Percentiles rank a stretch among this genome's conserved stretches.
Evolutionary conservation across 768 basidiomycete species (phyloP).

Genomic region (Tulasnella sp.): DNA sequence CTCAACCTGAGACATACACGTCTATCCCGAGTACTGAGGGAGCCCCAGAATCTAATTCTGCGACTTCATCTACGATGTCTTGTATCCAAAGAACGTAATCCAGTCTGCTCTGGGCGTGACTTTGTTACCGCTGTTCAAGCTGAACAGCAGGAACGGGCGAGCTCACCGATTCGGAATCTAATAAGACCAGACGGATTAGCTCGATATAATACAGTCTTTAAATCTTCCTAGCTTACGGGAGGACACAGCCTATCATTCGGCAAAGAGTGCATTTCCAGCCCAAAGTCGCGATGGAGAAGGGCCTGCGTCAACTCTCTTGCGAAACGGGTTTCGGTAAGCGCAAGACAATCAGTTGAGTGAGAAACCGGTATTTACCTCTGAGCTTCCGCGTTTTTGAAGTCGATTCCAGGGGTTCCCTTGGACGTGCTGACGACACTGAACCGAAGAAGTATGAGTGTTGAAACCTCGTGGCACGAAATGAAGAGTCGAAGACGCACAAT

Average conservation of each 20-base stretch:
- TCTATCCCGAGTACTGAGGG: conserved; percentile 46
- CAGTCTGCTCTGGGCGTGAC: conserved; percentile 35
- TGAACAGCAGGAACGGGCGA: background rate
- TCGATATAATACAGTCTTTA: background rate
- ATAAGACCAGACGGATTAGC: too few relatives aligned
- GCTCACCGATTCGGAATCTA: conserved; percentile 69
- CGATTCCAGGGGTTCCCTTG: conserved; percentile 36
- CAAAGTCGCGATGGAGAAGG: conserved; percentile 64
- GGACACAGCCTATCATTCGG: conserved; percentile 74
- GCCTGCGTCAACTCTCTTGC: conserved; percentile 76
- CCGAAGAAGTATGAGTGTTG: background rate
- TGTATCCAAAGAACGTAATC: conserved; percentile 85
- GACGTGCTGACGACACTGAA: conserved; percentile 21
- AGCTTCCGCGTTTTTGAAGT: conserved; percentile 63
- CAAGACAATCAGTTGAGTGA: background rate
- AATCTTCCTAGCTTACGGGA: conserved; percentile 41
- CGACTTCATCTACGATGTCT: conserved; percentile 39
- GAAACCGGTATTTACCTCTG: conserved; percentile 40
- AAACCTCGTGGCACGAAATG: conserved; percentile 13
- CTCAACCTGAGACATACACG: conserved; percentile 40
- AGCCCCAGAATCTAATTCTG: conserved; percentile 7
- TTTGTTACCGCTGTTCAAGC: background rate
- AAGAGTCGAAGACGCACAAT: conserved; percentile 32
- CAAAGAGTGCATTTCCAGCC: conserved; percentile 40
- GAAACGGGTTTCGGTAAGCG: too few relatives aligned